Base-by-base conservation (phyloP, 106 monocot species). In the Cymbidium sinense region DNA sequence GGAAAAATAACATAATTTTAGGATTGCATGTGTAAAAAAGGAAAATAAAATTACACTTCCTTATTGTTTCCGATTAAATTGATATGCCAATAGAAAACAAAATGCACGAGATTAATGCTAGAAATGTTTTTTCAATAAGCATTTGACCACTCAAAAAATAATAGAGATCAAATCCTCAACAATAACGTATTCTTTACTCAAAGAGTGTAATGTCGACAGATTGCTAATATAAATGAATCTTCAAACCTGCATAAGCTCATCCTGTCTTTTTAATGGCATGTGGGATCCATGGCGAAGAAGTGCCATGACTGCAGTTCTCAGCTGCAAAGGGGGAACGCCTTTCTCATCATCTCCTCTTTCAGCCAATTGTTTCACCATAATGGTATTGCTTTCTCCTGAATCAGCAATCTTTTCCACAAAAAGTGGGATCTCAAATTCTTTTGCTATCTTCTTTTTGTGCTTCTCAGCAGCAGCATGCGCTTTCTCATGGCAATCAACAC, bases 401-500 rank as follows among this genome's bases (percentile, higher is more conserved):
- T 90, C 70, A 64, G 84, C 70, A 64, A 94, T 92, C 65, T 88
- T 98, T 75, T 80, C 84, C 52, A 98, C 94, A 85, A 94, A 94
- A 79, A 98, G 94, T 17, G 94, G 94, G 17, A 94, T 80, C 13
- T 75, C 79, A 85, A 87, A 98, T 76, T 98, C 96, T 34, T 76
- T 25, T n/a, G n/a, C n/a, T 82, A 94, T 72, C 80, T 92, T 50
- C 83, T n/a, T 64, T 94, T 98, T 98, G 83, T 92, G 89, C 84
- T 84, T 98, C 74, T 98, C n/a, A n/a, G n/a, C 96, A 78, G 96
- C 92, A 73, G 87, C 55, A 84, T 98, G 96, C 31, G 96, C 94
- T 72, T 86, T 81, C 90, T 98, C 96, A 86, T 98, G 96, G 43
- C 96, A 98, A 77, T 98, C 96, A 61, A 98, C 96, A 79, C 96